Base-by-base conservation (phyloP, 2,329 filamentous ascomycete genomes). In the Botrytis squamosa region DNA sequence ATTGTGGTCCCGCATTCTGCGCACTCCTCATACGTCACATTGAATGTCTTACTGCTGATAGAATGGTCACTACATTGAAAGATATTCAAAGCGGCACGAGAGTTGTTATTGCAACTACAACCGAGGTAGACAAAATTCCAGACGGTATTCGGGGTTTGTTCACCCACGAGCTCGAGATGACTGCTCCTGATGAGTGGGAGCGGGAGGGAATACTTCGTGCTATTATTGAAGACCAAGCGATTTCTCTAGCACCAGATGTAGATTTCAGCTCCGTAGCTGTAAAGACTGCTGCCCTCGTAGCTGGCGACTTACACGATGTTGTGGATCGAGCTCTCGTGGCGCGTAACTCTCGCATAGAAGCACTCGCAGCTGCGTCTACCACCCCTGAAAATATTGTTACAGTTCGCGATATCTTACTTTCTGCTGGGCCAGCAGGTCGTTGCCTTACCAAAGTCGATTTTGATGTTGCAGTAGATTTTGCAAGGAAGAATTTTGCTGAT, bases 401-500 rank as follows among this genome's bases (percentile, higher is more conserved):
- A 0, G 84, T 95, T 7, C 89, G 92, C 69, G 96, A 99, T 81
- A 88, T 99, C n/a, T 89, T 96, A 75, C 86, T 98, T 14, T 91
- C 96, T 1, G 96, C 96, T 44, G 96, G 96, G 0, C 88, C 93
- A 59, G 88, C 91, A 16, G 92, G 93, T 8, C 90, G 90, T 42
- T 93, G 92, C 70, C 86, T 99, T 18, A 95, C 91, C 0, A 93
- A 93, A 77, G 86, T 88, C 3, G 96, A 99, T 82, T 95, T 98
- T 77, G 94, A 97, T 72, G 84, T 91, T n/a, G 96, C 96, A 0
- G 95, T 99, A 5, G 95, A 98, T 74, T 94, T 95, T 9, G 96
- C 96, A 1, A 91, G 96, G 72, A 98, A 98, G 87, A 98, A 98
- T 83, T 99, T 99, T 81, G 95, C 96, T 9, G 96, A 98, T 82